Base-by-base conservation (phyloP, 306 rosid species). In the Rubus idaeus region DNA sequence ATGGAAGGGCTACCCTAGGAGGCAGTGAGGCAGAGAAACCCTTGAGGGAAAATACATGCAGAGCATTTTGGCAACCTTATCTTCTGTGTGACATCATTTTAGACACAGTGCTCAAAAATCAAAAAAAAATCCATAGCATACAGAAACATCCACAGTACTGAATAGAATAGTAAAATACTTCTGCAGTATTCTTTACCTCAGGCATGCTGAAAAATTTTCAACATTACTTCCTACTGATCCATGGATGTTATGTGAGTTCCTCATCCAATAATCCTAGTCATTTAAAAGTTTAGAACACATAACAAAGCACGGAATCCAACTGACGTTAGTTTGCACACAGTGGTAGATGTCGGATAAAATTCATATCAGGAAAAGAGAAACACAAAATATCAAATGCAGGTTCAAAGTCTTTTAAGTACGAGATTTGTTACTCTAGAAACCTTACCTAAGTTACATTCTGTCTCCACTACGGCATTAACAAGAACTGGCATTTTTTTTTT, bases 131-230 rank as follows among this genome's bases (percentile, higher is more conserved):
- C n/a, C 62, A 51, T 42, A 42, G 46, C 46, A 42, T 42, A 67
- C 72, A 20, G 53, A 20, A 44, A 44, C 26, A 18, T 26, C 74
- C 74, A 47, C 58, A 47, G 42, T 41, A 68, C 73, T 68, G 20
- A 68, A 47, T n/a, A 21, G 53, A 68, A 47, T n/a, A 12, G 53
- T 11, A 12, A 23, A n/a, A 20, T 13, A 9, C 21, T 11, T 68
- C 12, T 68, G 53, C 47, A 68, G 72, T 44, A 42, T 66, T 16
- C 52, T 10, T 30, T 42, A 67, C 8, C 35, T n/a, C 44, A n/a
- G 71, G 71, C 71, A 67, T 67, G 35, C 21, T 42, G 16, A 67
- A 67, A 5, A 41, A 67, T 37, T 21, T 30, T 30, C 47, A 20
- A 10, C 53, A 44, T 44, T 1, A 68, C 55, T 45, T 68, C 72